Evolutionary conservation across 73 alveolate species (phyloP).

Genomic region (Paramecium caudatum): DNA sequence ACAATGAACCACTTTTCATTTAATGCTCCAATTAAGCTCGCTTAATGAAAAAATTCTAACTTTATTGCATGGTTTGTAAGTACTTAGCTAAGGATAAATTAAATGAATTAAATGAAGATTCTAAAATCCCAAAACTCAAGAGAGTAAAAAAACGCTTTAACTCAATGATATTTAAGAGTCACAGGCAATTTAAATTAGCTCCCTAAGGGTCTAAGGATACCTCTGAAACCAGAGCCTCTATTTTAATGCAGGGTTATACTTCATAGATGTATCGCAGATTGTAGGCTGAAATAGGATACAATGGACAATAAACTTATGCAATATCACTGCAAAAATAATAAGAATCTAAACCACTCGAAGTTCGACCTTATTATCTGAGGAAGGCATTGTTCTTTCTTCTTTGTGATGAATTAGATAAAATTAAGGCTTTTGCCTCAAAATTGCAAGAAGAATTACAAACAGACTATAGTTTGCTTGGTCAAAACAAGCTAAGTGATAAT

Average conservation of each 20-base stretch:
- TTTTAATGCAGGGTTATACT: conserved; percentile 4
- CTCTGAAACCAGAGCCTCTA: background rate
- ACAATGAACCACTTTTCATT: conserved; percentile 54
- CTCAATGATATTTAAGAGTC: conserved; percentile 68
- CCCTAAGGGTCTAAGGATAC: background rate
- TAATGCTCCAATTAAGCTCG: conserved; percentile 8
- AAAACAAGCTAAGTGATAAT: conserved; percentile 40
- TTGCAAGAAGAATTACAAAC: conserved; percentile 34
- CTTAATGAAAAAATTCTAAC: conserved; percentile 28
- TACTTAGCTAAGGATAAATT: conserved; percentile 70
- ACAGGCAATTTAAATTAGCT: background rate
- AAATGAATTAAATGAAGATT: conserved; percentile 61
- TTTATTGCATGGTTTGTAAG: conserved; percentile 68
- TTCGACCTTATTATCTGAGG: conserved; percentile 75
- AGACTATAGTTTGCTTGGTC: background rate
- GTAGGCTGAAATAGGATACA: conserved; percentile 50
- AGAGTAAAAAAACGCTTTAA: conserved; percentile 68
- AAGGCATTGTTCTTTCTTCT: conserved; percentile 63
- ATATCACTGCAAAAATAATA: background rate
- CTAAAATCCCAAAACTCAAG: conserved; percentile 54
- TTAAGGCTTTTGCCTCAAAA: conserved; percentile 57
- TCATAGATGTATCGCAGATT: conserved; percentile 24
- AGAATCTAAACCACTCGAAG: conserved; percentile 15
- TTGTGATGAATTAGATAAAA: conserved; percentile 74
- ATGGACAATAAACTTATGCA: conserved; percentile 18